A percentile compares a stretch with the other conserved stretches of the same genome.
These are phyloP conservation scores for Psilocybe azurescens DNA, from an alignment of 768 basidiomycete species.

Conservation along the genomic window DNA sequence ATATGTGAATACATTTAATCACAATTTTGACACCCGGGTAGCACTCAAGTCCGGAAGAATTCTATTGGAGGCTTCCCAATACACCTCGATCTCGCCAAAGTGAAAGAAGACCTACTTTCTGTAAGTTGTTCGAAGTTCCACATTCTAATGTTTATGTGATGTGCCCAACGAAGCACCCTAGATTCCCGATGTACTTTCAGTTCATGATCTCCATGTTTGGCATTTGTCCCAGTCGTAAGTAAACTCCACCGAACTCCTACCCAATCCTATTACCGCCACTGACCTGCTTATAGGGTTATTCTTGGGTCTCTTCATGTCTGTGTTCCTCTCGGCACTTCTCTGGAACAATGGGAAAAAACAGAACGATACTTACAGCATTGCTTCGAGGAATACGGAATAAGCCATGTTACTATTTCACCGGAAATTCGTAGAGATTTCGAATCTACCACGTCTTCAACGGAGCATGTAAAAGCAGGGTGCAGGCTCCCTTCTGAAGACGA, in stretches of 20 bases:
- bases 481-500: conserved; percentile 43
- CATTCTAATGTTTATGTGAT: conserved; percentile 4
- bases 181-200: conserved; percentile 50
- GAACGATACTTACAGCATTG: conserved; percentile 54
- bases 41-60: conserved; percentile 54
- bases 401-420: conserved; percentile 60
- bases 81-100: conserved; percentile 52
- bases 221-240: conserved; percentile 58
- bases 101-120: conserved; percentile 51
- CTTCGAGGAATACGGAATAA: conserved; percentile 56
- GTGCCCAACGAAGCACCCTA: conserved; percentile 21
- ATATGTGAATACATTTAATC: neutral
- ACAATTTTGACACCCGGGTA: conserved; percentile 21
- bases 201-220: conserved; percentile 62
- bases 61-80: conserved; percentile 57
- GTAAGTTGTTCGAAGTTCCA: conserved; percentile 34
- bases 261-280: neutral
- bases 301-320: conserved; percentile 61
- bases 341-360: conserved; percentile 56
- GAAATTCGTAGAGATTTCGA: conserved; percentile 45
- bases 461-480: conserved; percentile 35
- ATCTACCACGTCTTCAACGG: conserved; percentile 33
- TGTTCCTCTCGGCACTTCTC: conserved; percentile 49
- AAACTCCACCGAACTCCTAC: neutral
- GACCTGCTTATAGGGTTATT: conserved; percentile 38